Evolutionary conservation across 768 basidiomycete species (phyloP).

Genomic region (Neoboletus brunneissimus): DNA sequence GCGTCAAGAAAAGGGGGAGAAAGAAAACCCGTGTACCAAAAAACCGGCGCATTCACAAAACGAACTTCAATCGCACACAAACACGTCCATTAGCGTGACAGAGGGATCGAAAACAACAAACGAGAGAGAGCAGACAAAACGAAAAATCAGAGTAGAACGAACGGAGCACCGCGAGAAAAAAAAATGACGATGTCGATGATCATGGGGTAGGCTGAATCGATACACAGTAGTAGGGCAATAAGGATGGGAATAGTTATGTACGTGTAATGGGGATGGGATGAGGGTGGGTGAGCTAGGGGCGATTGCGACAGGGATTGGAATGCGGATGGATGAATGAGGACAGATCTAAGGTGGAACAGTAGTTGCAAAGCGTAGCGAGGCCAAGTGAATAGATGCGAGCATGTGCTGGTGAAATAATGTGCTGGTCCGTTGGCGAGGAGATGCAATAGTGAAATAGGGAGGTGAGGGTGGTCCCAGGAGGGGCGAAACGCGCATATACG

Average conservation of each 20-base stretch:
- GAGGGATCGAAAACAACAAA: conserved; percentile 15
- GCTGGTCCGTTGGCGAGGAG: conserved; percentile 9
- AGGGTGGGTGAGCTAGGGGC: not conserved
- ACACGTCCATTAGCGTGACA: conserved; percentile 3
- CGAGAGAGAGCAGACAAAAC: conserved; percentile 20
- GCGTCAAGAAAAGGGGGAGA: conserved; percentile 9
- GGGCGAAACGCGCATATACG: conserved; percentile 4
- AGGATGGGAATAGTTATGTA: conserved; percentile 28
- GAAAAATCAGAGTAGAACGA: conserved; percentile 11
- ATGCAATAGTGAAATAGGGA: conserved; percentile 2
- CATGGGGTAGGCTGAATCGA: conserved; percentile 20
- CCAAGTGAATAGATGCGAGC: conserved; percentile 26
- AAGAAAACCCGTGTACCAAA: conserved; percentile 11
- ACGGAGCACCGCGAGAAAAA: conserved; percentile 18
- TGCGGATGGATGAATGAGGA: conserved; percentile 19
- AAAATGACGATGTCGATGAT: conserved; percentile 4
- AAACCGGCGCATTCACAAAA: conserved; percentile 20
- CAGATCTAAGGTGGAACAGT: conserved; percentile 23
- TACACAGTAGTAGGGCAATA: conserved; percentile 28
- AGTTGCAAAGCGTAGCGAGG: conserved; percentile 8
- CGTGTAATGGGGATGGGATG: conserved; percentile 7
- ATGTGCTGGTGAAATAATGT: conserved; percentile 24
- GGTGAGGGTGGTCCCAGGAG: not conserved
- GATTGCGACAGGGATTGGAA: conserved; percentile 16
- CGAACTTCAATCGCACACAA: conserved; percentile 2